Conservation (phyloP, 208 protist genomes). For the Porcisia deanei region DNA sequence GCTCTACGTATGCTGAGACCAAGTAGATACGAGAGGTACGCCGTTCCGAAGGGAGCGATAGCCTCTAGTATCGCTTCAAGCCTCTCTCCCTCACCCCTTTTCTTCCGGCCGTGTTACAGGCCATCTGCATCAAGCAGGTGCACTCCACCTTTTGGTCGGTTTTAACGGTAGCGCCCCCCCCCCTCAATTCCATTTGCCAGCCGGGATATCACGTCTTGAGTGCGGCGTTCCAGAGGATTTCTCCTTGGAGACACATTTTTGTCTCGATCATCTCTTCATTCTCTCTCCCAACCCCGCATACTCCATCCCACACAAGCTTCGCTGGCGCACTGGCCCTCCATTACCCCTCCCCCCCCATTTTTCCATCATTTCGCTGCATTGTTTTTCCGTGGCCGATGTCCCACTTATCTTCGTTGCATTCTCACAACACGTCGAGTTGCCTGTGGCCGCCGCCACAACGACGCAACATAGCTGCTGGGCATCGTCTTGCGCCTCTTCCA, state of each 20-base stretch:
- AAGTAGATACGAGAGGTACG: not conserved
- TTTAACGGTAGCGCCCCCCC: too few species aligned
- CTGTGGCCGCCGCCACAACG: not conserved
- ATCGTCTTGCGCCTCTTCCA: slow-evolving; percentile 21
- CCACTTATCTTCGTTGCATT: not conserved
- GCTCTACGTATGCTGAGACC: not conserved
- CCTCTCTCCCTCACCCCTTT: not conserved
- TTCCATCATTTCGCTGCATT: not conserved
- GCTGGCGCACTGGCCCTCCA: too few species aligned
- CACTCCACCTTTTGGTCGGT: not conserved
- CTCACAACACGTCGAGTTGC: not conserved
- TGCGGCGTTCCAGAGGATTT: too few species aligned
- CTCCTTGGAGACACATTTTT: not conserved
- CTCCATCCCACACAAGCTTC: too few species aligned
- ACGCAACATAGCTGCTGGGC: slow-evolving; percentile 17
- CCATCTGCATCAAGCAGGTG: not conserved
- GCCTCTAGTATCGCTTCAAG: not conserved
- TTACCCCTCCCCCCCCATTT: too few species aligned
- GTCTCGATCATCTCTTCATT: not conserved
- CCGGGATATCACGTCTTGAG: too few species aligned
- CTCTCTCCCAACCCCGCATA: too few species aligned
- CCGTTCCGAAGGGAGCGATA: not conserved
- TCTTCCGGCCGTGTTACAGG: not conserved
- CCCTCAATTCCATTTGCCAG: too few species aligned
- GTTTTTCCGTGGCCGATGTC: not conserved